These are phyloP conservation scores for Pythium volutum DNA, from an alignment of 352 stramenopile genomes.

Conservation along the genomic window DNA sequence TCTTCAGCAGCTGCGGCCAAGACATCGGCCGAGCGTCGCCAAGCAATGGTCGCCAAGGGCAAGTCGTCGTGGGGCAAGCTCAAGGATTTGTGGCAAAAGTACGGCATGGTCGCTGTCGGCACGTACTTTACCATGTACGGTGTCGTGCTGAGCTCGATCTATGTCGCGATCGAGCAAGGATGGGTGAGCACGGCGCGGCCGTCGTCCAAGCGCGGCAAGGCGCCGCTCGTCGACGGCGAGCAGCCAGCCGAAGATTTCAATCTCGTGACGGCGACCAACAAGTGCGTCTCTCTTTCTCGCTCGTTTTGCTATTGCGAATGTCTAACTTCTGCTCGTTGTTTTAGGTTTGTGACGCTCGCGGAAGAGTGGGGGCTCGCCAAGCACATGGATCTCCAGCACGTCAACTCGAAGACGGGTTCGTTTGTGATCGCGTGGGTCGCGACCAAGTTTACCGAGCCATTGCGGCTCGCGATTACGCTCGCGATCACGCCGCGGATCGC, in stretches of 20 bases:
- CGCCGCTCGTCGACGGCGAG: constrained; percentile 28
- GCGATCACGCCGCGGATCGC: constrained; percentile 76
- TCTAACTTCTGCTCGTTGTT: neutral
- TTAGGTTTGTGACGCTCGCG: constrained; percentile 60
- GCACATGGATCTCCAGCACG: constrained; percentile 75
- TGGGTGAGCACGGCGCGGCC: constrained; percentile 60
- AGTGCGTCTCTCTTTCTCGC: constrained; percentile 32
- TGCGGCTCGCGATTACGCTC: constrained; percentile 75
- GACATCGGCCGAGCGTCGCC: constrained; percentile 24
- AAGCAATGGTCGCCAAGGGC: constrained; percentile 35
- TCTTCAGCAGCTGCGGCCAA: constrained; percentile 11
- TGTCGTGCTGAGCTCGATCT: constrained; percentile 72
- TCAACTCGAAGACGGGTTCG: constrained; percentile 77
- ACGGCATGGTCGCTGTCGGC: constrained; percentile 76
- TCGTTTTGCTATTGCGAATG: neutral
- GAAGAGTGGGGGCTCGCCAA: constrained; percentile 73
- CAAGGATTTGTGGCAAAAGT: constrained; percentile 83
- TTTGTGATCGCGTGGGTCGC: constrained; percentile 84
- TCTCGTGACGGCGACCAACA: constrained; percentile 79
- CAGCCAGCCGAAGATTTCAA: constrained; percentile 39
- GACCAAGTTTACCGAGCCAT: constrained; percentile 86
- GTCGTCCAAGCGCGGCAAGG: constrained; percentile 14
- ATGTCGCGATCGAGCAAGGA: constrained; percentile 77
- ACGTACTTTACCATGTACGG: constrained; percentile 84
- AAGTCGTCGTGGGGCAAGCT: constrained; percentile 51